phyloP scores from a whole-genome alignment of 2,329 filamentous ascomycete species.

The Lithohypha guttulata region DNA sequence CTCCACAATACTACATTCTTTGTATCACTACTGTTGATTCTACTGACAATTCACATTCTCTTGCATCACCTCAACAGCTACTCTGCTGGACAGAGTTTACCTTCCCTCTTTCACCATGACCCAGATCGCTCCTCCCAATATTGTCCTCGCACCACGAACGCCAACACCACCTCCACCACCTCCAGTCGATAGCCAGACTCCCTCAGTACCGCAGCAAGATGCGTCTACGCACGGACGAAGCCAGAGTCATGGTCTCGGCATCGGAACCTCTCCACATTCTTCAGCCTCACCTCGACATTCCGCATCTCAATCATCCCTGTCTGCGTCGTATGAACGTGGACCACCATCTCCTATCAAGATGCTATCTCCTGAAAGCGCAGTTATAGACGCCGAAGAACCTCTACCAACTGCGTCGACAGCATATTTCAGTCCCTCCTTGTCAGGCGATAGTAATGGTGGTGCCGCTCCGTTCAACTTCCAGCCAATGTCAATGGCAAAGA shows the following conservation, averaged over 20 bases:
- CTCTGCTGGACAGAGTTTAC: conserved; percentile 6
- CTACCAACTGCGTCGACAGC: conserved; percentile 27
- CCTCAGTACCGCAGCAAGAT: not conserved
- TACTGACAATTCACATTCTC: too few species aligned
- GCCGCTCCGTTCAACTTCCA: conserved; percentile 81
- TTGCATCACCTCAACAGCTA: too few species aligned
- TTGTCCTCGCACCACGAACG: conserved; percentile 48
- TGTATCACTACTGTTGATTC: too few species aligned
- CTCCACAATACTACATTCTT: too few species aligned
- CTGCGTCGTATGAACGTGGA: conserved; percentile 32
- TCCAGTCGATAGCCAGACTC: conserved; percentile 19
- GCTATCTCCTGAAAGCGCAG: not conserved
- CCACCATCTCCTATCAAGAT: conserved; percentile 35
- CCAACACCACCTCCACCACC: conserved; percentile 52
- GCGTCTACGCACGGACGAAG: conserved; percentile 5
- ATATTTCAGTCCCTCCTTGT: conserved; percentile 27
- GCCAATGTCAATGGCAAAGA: conserved; percentile 64
- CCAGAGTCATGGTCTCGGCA: conserved; percentile 5
- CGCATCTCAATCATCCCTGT: conserved; percentile 9
- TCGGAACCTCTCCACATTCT: conserved; percentile 1
- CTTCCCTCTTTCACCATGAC: not conserved
- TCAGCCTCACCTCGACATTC: not conserved
- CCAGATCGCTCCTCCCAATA: conserved; percentile 5
- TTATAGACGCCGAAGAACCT: conserved; percentile 22
- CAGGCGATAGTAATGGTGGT: conserved; percentile 23